Percentiles rank a stretch among this genome's conserved stretches.
Evolutionary conservation across 495 filamentous ascomycete species (phyloP).

Genomic region (Lichenothelia convexa): DNA sequence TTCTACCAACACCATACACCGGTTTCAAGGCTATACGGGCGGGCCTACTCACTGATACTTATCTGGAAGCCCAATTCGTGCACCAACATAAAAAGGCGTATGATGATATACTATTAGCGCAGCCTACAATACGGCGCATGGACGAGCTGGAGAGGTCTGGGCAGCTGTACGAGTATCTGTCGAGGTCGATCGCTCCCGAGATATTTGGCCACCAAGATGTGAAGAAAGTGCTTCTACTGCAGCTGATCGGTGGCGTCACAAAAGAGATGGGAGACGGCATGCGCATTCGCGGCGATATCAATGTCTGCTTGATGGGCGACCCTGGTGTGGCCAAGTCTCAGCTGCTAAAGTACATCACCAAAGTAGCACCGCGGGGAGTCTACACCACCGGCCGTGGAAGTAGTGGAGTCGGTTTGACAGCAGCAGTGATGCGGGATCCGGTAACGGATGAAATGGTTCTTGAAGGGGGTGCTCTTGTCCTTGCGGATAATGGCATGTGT

Average conservation of each 20-base stretch:
- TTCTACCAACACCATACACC: slow-evolving; percentile 92
- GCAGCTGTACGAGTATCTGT: slow-evolving; percentile 83
- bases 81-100: slow-evolving; percentile 96
- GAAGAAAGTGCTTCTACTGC: slow-evolving; percentile 87
- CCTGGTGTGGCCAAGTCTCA: slow-evolving; percentile 99
- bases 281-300: slow-evolving; percentile 96
- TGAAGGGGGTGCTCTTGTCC: slow-evolving; percentile 85
- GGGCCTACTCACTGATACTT: slow-evolving; percentile 88
- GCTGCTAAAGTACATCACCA: slow-evolving; percentile 92
- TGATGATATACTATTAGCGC: slow-evolving; percentile 65
- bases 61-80: slow-evolving; percentile 84
- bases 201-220: slow-evolving; percentile 94
- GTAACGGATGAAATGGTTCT: slow-evolving; percentile 98
- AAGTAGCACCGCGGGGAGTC: slow-evolving; percentile 90
- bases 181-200: slow-evolving; percentile 90
- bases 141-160: slow-evolving; percentile 62
- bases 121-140: slow-evolving; percentile 59
- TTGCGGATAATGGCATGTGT: slow-evolving; percentile 96
- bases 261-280: slow-evolving; percentile 97
- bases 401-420: slow-evolving; percentile 92
- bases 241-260: slow-evolving; percentile 88
- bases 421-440: slow-evolving; percentile 94
- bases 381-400: slow-evolving; percentile 95
- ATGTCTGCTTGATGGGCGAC: slow-evolving; percentile 97
- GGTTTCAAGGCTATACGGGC: slow-evolving; percentile 94